These are phyloP conservation scores for Eutrema heterophyllum DNA, from an alignment of 345 rosid genomes.

Conservation along the genomic window DNA sequence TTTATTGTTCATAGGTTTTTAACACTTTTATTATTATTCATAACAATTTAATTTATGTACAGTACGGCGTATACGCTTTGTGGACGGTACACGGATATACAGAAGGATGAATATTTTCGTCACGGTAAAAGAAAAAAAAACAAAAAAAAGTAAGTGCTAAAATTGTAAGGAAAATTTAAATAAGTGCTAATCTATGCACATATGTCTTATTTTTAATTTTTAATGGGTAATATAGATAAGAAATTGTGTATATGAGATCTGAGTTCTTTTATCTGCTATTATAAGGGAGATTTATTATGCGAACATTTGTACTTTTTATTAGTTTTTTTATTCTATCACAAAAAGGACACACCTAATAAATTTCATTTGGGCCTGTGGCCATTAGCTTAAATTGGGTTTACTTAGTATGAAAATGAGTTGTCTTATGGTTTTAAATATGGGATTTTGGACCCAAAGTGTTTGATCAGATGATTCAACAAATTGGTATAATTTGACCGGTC, in stretches of 20 bases:
- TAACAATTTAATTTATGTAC: too few species aligned
- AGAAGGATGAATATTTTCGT: too few species aligned
- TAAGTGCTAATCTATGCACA: too few species aligned
- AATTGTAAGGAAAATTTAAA: too few species aligned
- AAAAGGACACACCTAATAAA: background rate
- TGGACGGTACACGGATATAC: too few species aligned
- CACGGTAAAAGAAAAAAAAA: too few species aligned
- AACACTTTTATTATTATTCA: too few species aligned
- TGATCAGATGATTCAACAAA: background rate
- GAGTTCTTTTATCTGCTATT: background rate
- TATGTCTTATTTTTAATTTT: background rate
- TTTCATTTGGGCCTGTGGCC: background rate
- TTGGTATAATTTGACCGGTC: constrained; percentile 10
- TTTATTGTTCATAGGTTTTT: too few species aligned
- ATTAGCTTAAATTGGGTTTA: background rate
- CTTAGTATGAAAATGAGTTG: background rate
- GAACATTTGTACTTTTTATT: background rate
- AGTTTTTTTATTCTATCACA: background rate
- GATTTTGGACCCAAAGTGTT: background rate
- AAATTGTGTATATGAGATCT: background rate
- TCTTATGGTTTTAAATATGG: background rate
- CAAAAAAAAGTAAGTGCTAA: too few species aligned
- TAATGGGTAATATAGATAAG: background rate
- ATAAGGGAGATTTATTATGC: background rate
- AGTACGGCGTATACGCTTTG: too few species aligned